phyloP scores from a whole-genome alignment of 1,139 yeast genomes.

The Magnusiomyces suaveolens region DNA sequence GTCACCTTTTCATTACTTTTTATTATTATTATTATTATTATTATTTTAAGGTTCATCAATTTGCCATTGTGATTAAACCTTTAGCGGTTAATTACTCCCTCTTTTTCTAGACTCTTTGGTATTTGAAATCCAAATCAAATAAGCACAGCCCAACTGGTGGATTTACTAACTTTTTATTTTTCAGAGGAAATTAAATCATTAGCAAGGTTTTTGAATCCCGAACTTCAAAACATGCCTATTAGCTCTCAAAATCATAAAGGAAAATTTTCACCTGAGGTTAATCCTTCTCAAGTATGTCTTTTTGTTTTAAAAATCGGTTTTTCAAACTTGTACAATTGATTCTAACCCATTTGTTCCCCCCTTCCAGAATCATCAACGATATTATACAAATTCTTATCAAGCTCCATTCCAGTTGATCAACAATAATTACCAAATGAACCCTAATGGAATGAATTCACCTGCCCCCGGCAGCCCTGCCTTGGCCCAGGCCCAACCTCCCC shows the following conservation, averaged over 20 bases:
- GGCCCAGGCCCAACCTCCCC: not conserved
- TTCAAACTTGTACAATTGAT: not conserved
- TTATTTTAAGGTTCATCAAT: too few species aligned
- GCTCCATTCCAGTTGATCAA: not conserved
- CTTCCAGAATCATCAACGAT: not conserved
- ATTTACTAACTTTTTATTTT: too few species aligned
- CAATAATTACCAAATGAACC: not conserved
- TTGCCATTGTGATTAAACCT: too few species aligned
- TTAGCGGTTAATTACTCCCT: too few species aligned
- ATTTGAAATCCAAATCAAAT: too few species aligned
- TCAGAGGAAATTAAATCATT: not conserved
- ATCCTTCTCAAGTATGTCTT: not conserved
- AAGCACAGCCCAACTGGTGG: too few species aligned
- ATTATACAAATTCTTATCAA: not conserved
- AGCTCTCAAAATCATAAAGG: slow-evolving; percentile 1
- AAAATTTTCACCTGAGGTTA: not conserved
- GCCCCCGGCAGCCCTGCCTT: not conserved
- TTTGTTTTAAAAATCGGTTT: too few species aligned
- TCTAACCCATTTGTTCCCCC: not conserved
- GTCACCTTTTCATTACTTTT: too few species aligned
- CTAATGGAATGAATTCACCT: not conserved
- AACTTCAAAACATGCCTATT: not conserved
- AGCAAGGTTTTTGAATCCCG: not conserved
- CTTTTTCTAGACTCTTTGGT: too few species aligned
- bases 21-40: too few species aligned